Evolutionary conservation across 495 filamentous ascomycete species (phyloP), one percentile per base, ranked within the genome.

Genomic region (Tetracladium setigerum): DNA sequence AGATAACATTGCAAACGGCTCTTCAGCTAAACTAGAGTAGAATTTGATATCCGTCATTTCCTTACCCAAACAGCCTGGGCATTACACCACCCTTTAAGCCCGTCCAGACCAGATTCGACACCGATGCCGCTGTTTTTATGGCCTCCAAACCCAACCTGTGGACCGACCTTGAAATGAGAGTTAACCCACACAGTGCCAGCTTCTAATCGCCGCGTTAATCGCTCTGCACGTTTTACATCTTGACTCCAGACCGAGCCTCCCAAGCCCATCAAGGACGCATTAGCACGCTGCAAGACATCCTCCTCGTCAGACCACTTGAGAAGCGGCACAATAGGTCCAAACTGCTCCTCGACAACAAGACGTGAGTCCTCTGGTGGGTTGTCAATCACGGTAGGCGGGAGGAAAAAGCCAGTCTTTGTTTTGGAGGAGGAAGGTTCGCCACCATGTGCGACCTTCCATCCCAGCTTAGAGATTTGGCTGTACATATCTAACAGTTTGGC

Each of bases 311-410:
- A 49, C 73, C 72, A 79, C 7, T 60, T 58, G 35, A 74, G 55
- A 9, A 69, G 50, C 19, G 74, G 73, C 1, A 77, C 59, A 38
- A 77, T 72, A 1, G 71, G 75, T 1, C 66, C 72, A 47, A 76
- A 76, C 0, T 62, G 62, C 52, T 78, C 74, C 44, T 74, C 67
- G 0, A 51, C 54, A 4, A 74, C 66, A 22, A 81, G 68, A 0
- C 62, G 55, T 0, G 72, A 74, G 38, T 72, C 57, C 33, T 74
- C 69, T 3, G 72, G 70, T 6, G 77, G 77, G 55, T 76, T 74
- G 44, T 79, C 73, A 43, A 83, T 71, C 58, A 83, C 76, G 2
- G 74, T 75, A 0, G 78, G 77, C 13, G 65, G 54, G 47, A 81
- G 65, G 59, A 74, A 79, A 59, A 64, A 81, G 15, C 59, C 59